A percentile compares a stretch with the other conserved stretches of the same genome.
Conservation (phyloP, 495 filamentous ascomycete genomes). For the Pyrenopolyporus hunteri region DNA sequence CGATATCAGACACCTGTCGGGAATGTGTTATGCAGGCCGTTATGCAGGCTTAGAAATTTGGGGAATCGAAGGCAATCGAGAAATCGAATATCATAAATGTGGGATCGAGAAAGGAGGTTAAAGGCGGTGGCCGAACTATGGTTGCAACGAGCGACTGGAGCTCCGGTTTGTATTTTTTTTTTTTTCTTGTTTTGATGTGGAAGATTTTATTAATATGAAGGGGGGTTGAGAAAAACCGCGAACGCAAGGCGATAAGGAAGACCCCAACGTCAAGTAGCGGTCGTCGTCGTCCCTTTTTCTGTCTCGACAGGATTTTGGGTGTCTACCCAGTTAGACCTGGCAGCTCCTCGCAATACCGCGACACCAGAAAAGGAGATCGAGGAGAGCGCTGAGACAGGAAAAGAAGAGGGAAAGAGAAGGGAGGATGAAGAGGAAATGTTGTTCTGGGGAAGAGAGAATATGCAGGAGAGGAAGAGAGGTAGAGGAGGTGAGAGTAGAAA, state of each 20-base stretch:
- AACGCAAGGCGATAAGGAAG: conserved; percentile 9
- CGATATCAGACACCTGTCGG: conserved; percentile 15
- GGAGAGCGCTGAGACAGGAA: conserved; percentile 38
- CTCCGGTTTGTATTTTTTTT: conserved; percentile 22
- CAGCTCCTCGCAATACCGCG: conserved; percentile 25
- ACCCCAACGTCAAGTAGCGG: conserved; percentile 7
- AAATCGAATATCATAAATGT: conserved; percentile 22
- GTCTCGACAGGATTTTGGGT: conserved; percentile 6
- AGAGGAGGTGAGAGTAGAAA: conserved; percentile 13
- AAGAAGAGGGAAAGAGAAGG: conserved; percentile 17
- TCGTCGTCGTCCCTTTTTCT: conserved; percentile 15
- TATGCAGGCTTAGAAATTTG: background rate
- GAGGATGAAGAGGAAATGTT: conserved; percentile 35
- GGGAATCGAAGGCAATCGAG: conserved; percentile 6
- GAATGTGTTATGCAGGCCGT: background rate
- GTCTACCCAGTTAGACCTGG: conserved; percentile 2
- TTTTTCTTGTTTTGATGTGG: no score
- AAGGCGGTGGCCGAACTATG: conserved; percentile 26
- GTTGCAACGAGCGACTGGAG: conserved; percentile 39
- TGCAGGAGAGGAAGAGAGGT: conserved; percentile 6
- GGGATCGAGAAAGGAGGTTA: conserved; percentile 20
- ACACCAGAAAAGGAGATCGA: conserved; percentile 20
- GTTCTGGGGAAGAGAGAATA: conserved; percentile 32
- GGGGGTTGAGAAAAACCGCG: conserved; percentile 10
- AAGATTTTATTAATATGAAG: conserved; percentile 28